These are phyloP conservation scores for Chytriomyces confervae DNA, from an alignment of 192 early-diverging fungal genomes.

Conservation along the genomic window DNA sequence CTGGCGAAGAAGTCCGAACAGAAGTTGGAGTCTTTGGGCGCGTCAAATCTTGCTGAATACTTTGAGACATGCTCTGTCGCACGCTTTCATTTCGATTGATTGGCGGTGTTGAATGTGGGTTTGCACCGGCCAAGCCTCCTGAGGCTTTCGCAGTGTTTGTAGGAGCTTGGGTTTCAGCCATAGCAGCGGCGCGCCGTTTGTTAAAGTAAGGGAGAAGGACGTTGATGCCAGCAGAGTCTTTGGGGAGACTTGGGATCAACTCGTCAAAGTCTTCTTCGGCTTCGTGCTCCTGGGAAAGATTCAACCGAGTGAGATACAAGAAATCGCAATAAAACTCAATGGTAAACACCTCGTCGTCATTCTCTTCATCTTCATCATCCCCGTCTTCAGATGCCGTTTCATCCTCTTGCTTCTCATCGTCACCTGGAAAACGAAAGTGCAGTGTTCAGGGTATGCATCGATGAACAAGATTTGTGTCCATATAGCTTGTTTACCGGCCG, in stretches of 20 bases:
- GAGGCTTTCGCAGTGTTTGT: not conserved
- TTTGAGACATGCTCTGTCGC: not conserved
- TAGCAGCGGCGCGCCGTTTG: not conserved
- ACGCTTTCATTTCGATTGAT: not conserved
- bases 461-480: not conserved
- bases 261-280: conserved; percentile 33
- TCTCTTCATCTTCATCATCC: conserved; percentile 51
- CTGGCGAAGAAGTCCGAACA: conserved; percentile 6
- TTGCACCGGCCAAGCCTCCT: conserved; percentile 11
- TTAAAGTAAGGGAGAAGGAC: not conserved
- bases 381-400: conserved; percentile 52
- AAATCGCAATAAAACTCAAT: conserved; percentile 9
- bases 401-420: conserved; percentile 26
- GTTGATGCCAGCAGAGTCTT: conserved; percentile 19
- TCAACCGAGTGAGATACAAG: not conserved
- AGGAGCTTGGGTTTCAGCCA: not conserved
- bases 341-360: conserved; percentile 46
- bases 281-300: conserved; percentile 28
- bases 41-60: conserved; percentile 1
- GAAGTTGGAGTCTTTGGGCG: conserved; percentile 25
- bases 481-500: conserved; percentile 11
- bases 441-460: not conserved
- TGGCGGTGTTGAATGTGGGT: not conserved
- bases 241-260: not conserved
- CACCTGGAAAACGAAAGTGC: not conserved